Evolutionary conservation across 495 filamentous ascomycete genomes (phyloP), one percentile per base, ranked within the genome.

Genomic region (Penicillium taxi): DNA sequence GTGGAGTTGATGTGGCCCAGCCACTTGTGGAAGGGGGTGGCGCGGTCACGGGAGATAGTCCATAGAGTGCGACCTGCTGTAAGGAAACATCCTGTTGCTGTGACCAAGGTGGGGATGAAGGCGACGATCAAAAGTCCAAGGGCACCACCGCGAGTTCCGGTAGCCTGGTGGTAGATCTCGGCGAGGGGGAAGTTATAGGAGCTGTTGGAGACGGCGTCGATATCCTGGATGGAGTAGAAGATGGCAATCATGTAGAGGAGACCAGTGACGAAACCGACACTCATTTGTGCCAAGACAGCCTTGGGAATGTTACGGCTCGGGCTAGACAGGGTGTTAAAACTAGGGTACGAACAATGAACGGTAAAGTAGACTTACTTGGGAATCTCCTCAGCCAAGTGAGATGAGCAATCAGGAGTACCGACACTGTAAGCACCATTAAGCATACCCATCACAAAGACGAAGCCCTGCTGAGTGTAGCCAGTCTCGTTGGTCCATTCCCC

Each of bases 391-490:
- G 86, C 80, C 42, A 94, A 70, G 58, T 94, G 86, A 5, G 80
- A 76, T 9, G 84, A 72, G 25, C 73, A 69, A 53, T 85, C 84
- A 2, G 85, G 84, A 0, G 86, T 87, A 9, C 87, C 87, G 22
- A 94, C 78, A 12, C 82, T 77, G 53, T 82, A 94, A 7, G 87
- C 84, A 13, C 85, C 87, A 48, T 94, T 93, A 15, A 94, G 70
- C 52, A 91, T 84, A 1, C 87, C 86, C 2, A 78, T 61, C 9
- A 89, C 59, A 46, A 94, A 94, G 9, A 80, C 84, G 12, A 94
- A 75, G 4, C 84, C 86, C 37, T 77, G 63, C 32, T 67, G 73
- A 17, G 62, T 63, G 64, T 81, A 90, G 0, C 80, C 80, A 4
- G 80, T 82, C n/a, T 64, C 44, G 36, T 85, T 85, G 9, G 70